Evolutionary conservation across 495 filamentous ascomycete genomes (phyloP).

Genomic region (Podospora fimiseda): DNA sequence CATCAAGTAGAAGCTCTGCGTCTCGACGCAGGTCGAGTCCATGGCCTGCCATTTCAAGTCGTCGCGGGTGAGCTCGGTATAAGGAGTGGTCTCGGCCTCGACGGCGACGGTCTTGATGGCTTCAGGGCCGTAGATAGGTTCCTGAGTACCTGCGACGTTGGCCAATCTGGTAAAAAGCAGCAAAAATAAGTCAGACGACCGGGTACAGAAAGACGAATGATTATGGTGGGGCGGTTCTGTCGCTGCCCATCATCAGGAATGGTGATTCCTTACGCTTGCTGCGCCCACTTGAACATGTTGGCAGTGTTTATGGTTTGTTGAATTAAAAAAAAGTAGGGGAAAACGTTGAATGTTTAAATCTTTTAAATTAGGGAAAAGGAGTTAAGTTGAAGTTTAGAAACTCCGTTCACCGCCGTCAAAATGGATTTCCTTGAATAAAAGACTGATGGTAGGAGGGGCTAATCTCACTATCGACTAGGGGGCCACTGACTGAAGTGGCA

Average conservation of each 20-base stretch:
- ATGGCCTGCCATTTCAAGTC: constrained; percentile 75
- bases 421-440: constrained; percentile 17
- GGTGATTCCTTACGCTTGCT: constrained; percentile 35
- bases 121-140: constrained; percentile 90
- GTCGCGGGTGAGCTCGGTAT: constrained; percentile 67
- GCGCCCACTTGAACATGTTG: constrained; percentile 48
- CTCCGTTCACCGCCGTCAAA: constrained; percentile 24
- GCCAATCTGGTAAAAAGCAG: constrained; percentile 55
- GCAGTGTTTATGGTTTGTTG: constrained; percentile 10
- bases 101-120: constrained; percentile 79
- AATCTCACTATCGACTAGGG: constrained; percentile 1
- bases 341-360: neutral
- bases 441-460: constrained; percentile 5
- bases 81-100: constrained; percentile 73
- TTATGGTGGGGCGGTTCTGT: constrained; percentile 12
- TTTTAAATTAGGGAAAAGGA: constrained; percentile 7
- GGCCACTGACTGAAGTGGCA: neutral
- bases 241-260: too few relatives aligned
- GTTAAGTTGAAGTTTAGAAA: constrained; percentile 2
- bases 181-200: constrained; percentile 6
- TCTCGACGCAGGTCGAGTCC: constrained; percentile 87
- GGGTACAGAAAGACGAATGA: neutral
- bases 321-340: constrained; percentile 6
- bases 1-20: constrained; percentile 91
- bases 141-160: constrained; percentile 87